Evolutionary conservation across 305 asterid species (phyloP), one percentile per base, ranked within the genome.

Genomic region (Solanum hybrid): DNA sequence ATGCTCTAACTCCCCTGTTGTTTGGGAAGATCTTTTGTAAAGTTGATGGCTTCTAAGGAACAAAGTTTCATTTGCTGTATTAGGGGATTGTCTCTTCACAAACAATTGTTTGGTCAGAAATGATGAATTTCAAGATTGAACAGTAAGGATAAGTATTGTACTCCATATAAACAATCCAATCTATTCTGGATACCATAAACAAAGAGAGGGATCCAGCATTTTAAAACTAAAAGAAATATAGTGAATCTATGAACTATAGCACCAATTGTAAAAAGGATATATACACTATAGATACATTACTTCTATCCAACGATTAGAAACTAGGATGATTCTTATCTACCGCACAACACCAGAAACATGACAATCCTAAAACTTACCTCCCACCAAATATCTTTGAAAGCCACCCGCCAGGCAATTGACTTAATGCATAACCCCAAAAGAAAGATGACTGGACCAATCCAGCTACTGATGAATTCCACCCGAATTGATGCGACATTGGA

Each of bases 351-450:
- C 86, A 89, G 34, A 45, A 70, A 76, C 51, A 39, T 17, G 51
- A 73, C 87, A 68, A 79, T 91, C 27, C 79, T 38, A 73, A 72
- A 89, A 92, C 96, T 89, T 93, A 97, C 99, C 99, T 96, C 92
- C 99, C 99, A 89, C 99, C 99, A 92, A 96, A 95, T 88, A 93
- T 88, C 93, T 95, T 97, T 12, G 99, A 93, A 90, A 97, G 96
- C 99, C 99, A 97, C 57, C 99, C 99, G 85, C 99, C 99, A 20
- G 99, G 99, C 93, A 97, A 92, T 93, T 97, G 99, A 92, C 99
- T 97, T 76, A 97, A 92, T 22, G 99, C 99, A 94, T 97, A 97
- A 85, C 99, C 99, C 99, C 99, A 97, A 94, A 97, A 97, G 97
- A 97, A 97, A 34, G 99, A 97, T 22, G 99, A 97, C 91, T 97